Evolutionary conservation across 106 monocot species (phyloP).

Genomic region (Posidonia australis): DNA sequence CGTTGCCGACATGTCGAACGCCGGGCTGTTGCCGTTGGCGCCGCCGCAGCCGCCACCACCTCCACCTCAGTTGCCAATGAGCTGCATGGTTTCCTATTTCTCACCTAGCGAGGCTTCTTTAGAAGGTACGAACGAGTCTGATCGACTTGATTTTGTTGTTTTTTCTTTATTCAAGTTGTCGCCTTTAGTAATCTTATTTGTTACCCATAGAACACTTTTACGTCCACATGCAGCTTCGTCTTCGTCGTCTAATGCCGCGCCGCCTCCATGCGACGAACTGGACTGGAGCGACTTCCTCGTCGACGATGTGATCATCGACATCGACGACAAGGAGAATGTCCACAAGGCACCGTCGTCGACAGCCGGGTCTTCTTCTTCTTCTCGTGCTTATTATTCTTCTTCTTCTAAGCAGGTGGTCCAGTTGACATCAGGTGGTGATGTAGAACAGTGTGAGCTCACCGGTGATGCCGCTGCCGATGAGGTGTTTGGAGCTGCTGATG

Average conservation of each 20-base stretch:
- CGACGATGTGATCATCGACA: slow-evolving; percentile 7
- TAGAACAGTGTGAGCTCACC: too few relatives aligned
- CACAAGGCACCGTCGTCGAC: too few relatives aligned
- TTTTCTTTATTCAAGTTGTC: too few relatives aligned
- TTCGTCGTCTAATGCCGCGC: neutral
- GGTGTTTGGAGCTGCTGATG: neutral
- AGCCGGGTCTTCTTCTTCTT: too few relatives aligned
- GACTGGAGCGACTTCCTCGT: slow-evolving; percentile 15
- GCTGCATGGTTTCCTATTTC: neutral
- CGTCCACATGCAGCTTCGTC: neutral
- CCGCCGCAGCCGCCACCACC: neutral
- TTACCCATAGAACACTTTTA: too few relatives aligned
- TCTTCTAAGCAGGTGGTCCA: too few relatives aligned
- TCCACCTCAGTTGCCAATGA: neutral
- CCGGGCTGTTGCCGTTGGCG: neutral
- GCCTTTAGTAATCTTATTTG: too few relatives aligned
- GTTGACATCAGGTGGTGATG: too few relatives aligned
- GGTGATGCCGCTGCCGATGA: neutral
- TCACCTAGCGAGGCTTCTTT: neutral
- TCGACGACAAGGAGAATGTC: neutral
- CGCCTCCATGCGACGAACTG: neutral
- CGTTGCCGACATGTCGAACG: slow-evolving; percentile 6
- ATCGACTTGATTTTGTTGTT: too few relatives aligned
- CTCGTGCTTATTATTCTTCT: too few relatives aligned
- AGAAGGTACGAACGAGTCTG: too few relatives aligned